Percentiles rank a stretch among this genome's conserved stretches.
phyloP scores from a whole-genome alignment of 768 basidiomycete species.

The Gymnopilus dilepis region DNA sequence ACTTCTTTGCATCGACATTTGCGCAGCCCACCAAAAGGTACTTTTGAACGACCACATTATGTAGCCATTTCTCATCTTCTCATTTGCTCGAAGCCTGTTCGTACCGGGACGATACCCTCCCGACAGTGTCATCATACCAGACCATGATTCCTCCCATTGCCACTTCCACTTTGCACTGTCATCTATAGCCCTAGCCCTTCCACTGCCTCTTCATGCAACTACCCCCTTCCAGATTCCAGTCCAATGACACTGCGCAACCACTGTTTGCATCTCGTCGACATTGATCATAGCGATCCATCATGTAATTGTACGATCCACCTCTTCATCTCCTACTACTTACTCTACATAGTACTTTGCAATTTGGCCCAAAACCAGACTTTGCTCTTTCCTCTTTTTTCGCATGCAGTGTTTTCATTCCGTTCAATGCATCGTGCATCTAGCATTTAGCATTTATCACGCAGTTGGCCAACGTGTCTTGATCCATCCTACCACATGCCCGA shows the following conservation, averaged over 20 bases:
- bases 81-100: neutral
- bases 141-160: neutral
- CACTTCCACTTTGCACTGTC: too few relatives aligned
- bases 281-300: neutral
- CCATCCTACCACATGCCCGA: neutral
- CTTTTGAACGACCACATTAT: neutral
- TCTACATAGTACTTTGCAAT: neutral
- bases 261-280: neutral
- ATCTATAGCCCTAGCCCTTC: neutral
- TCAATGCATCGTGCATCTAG: too few relatives aligned
- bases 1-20: too few relatives aligned
- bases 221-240: neutral
- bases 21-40: neutral
- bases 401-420: conserved; percentile 3
- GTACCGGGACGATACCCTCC: conserved; percentile 2
- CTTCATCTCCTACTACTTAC: neutral
- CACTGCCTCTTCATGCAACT: neutral
- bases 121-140: neutral
- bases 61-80: neutral
- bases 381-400: neutral
- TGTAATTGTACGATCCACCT: conserved; percentile 1
- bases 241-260: neutral
- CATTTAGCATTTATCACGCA: too few relatives aligned
- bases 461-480: too few relatives aligned
- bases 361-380: too few relatives aligned